Percentiles rank a stretch among this genome's conserved stretches.
Conservation (phyloP, 106 monocot genomes). For the Alisma plantagoaquatica region DNA sequence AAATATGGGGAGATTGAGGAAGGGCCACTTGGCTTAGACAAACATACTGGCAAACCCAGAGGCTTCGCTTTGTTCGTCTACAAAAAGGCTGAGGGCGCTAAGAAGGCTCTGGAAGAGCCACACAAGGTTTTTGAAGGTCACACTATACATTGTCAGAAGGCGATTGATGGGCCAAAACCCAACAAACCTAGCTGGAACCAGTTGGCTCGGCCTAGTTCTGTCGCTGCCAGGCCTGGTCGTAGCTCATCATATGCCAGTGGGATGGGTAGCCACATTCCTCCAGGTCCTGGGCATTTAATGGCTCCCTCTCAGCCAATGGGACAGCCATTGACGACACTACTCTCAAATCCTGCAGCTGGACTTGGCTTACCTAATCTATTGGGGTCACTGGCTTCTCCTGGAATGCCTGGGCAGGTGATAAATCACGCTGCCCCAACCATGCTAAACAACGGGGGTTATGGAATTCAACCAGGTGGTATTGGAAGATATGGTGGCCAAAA, state of each 20-base stretch:
- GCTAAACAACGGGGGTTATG: slow-evolving; percentile 11
- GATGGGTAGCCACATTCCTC: slow-evolving; percentile 3
- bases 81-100: slow-evolving; percentile 53
- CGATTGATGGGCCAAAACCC: slow-evolving; percentile 70
- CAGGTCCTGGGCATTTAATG: slow-evolving; percentile 40
- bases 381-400: slow-evolving; percentile 19
- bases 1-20: slow-evolving; percentile 90
- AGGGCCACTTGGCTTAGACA: slow-evolving; percentile 83
- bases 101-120: slow-evolving; percentile 74
- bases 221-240: slow-evolving; percentile 1
- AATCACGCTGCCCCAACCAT: slow-evolving; percentile 15
- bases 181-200: slow-evolving; percentile 20
- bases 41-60: slow-evolving; percentile 56
- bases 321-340: slow-evolving; percentile 53
- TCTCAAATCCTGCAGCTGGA: slow-evolving; percentile 35
- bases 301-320: slow-evolving; percentile 61
- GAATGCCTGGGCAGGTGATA: slow-evolving; percentile 3
- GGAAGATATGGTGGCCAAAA: no score
- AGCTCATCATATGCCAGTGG: slow-evolving; percentile 18
- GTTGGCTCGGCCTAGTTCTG: slow-evolving; percentile 3
- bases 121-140: slow-evolving; percentile 84
- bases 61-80: slow-evolving; percentile 82
- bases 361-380: slow-evolving; percentile 40
- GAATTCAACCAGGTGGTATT: slow-evolving; percentile 32
- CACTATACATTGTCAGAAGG: slow-evolving; percentile 68